A percentile compares a stretch with the other conserved stretches of the same genome.
phyloP scores from a whole-genome alignment of 495 filamentous ascomycete species.

The Annulohypoxylon nitens region DNA sequence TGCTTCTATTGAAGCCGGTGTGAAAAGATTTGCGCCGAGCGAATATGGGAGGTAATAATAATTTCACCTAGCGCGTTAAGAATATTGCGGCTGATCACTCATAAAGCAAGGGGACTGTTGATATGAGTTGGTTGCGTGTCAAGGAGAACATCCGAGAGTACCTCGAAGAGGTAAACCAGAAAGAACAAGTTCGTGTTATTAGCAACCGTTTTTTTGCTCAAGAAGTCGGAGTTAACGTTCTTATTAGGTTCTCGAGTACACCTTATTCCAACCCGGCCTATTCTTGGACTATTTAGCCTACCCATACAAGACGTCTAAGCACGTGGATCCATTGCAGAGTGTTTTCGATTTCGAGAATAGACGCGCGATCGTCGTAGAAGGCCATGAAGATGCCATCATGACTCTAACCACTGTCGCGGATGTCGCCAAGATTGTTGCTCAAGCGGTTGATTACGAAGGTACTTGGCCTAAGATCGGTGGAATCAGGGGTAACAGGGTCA shows the following conservation, averaged over 20 bases:
- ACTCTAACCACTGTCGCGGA: conserved; percentile 64
- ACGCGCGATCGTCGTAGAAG: conserved; percentile 64
- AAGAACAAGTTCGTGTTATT: conserved; percentile 56
- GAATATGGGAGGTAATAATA: conserved; percentile 58
- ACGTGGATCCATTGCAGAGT: conserved; percentile 59
- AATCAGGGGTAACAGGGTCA: conserved; percentile 61
- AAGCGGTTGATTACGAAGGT: conserved; percentile 67
- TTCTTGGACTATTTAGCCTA: conserved; percentile 67
- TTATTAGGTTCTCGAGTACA: conserved; percentile 68
- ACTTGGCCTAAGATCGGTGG: conserved; percentile 69
- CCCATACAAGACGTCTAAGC: conserved; percentile 63
- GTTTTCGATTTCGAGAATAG: conserved; percentile 63
- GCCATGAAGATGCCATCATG: conserved; percentile 57
- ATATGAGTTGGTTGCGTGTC: conserved; percentile 64
- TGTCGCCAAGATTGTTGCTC: conserved; percentile 60
- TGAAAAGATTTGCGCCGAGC: conserved; percentile 67
- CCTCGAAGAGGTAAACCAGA: conserved; percentile 64
- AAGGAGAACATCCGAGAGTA: conserved; percentile 64
- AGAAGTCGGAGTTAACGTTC: conserved; percentile 1
- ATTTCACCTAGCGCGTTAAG: background rate
- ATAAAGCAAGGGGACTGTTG: conserved; percentile 34
- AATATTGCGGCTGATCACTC: conserved; percentile 6
- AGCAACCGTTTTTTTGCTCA: too few species aligned
- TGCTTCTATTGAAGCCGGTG: conserved; percentile 64
- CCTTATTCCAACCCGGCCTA: conserved; percentile 68